phyloP scores from a whole-genome alignment of 352 stramenopile genomes.

The Saprolegnia parasitica region DNA sequence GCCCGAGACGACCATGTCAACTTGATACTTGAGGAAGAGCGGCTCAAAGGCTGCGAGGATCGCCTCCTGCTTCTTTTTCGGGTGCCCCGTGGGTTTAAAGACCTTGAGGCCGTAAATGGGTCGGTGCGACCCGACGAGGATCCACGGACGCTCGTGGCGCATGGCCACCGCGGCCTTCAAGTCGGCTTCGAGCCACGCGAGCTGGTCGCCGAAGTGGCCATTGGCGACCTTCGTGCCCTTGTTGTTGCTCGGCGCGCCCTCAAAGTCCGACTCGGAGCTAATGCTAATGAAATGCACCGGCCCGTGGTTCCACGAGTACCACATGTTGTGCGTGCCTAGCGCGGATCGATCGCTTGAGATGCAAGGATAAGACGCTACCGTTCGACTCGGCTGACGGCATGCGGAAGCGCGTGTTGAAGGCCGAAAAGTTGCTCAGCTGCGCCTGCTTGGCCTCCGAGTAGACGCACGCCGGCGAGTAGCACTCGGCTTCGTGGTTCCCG shows the following conservation, averaged over 20 bases:
- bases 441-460: slow-evolving; percentile 45
- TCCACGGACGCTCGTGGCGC: slow-evolving; percentile 50
- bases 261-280: slow-evolving; percentile 73
- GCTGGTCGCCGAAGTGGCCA: slow-evolving; percentile 47
- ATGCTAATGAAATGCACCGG: slow-evolving; percentile 79
- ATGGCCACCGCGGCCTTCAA: slow-evolving; percentile 51
- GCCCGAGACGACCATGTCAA: slow-evolving; percentile 79
- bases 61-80: slow-evolving; percentile 35
- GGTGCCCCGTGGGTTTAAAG: slow-evolving; percentile 28
- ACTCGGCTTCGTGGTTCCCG: slow-evolving; percentile 88
- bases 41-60: slow-evolving; percentile 72
- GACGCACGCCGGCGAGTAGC: slow-evolving; percentile 61
- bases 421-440: slow-evolving; percentile 70
- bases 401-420: slow-evolving; percentile 80
- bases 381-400: slow-evolving; percentile 72
- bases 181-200: slow-evolving; percentile 51
- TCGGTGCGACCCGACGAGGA: slow-evolving; percentile 70
- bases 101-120: slow-evolving; percentile 51
- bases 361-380: slow-evolving; percentile 19
- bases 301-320: slow-evolving; percentile 85
- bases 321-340: slow-evolving; percentile 63
- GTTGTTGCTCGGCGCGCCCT: slow-evolving; percentile 39
- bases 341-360: slow-evolving; percentile 21
- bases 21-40: slow-evolving; percentile 79
- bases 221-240: slow-evolving; percentile 37